Evolutionary conservation across 257 asterid genomes (phyloP).

Genomic region (Scutellaria minor): DNA sequence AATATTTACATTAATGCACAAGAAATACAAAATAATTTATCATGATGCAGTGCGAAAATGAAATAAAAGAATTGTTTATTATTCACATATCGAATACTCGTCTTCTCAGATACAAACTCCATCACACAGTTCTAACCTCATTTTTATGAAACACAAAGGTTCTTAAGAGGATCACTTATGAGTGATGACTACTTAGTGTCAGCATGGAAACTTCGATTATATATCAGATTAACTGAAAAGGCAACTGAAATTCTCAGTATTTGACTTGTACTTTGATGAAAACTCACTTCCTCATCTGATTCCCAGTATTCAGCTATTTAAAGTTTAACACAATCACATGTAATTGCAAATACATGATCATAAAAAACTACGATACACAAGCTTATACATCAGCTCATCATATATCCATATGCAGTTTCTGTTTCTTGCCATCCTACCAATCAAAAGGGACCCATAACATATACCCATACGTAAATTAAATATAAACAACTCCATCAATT

Average conservation of each 20-base stretch:
- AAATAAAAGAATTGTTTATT: not conserved
- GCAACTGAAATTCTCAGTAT: slow-evolving; percentile 19
- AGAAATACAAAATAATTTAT: slow-evolving; percentile 22
- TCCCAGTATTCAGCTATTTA: not conserved
- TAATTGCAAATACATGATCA: too few relatives aligned
- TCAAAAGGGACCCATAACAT: not conserved
- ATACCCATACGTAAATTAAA: not conserved
- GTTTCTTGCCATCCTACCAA: not conserved
- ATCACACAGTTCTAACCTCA: not conserved
- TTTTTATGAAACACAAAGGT: not conserved
- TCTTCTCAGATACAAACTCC: slow-evolving; percentile 5
- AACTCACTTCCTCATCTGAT: slow-evolving; percentile 1
- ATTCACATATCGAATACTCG: not conserved
- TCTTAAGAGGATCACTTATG: not conserved
- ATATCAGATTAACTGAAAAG: slow-evolving; percentile 10
- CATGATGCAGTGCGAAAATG: not conserved
- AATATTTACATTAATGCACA: slow-evolving; percentile 12
- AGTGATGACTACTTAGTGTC: not conserved
- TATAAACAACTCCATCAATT: not conserved
- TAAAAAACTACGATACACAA: too few relatives aligned
- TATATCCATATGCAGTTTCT: not conserved
- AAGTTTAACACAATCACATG: not conserved
- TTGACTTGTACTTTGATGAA: slow-evolving; percentile 9
- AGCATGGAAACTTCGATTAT: not conserved
- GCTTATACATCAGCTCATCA: not conserved